Conservation (phyloP, 495 filamentous ascomycete genomes). For the Viridothelium virens region DNA sequence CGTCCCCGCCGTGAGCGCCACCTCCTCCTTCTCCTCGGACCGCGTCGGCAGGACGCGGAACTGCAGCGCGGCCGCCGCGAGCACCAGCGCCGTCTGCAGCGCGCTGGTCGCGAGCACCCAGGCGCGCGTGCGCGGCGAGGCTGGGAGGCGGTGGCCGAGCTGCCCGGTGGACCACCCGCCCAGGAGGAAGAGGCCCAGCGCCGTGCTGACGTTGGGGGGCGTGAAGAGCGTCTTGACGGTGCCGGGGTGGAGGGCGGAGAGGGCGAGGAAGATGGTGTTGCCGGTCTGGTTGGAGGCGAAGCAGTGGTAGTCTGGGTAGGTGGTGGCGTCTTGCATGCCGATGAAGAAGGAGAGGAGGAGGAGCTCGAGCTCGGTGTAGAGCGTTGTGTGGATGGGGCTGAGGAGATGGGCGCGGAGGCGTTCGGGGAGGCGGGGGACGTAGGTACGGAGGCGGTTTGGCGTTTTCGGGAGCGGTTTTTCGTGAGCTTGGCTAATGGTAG, state of each 20-base stretch:
- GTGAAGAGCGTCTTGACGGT: conserved; percentile 43
- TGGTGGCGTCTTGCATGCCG: conserved; percentile 51
- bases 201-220: conserved; percentile 46
- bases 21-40: too few species aligned
- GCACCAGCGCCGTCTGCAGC: conserved; percentile 48
- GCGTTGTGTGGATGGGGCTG: neutral
- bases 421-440: neutral
- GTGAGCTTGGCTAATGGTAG: too few species aligned
- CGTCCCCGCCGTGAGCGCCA: neutral
- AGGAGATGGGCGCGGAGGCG: neutral
- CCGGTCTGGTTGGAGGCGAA: conserved; percentile 62
- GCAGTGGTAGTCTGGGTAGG: conserved; percentile 55
- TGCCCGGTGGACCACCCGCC: conserved; percentile 50
- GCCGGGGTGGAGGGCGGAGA: conserved; percentile 39
- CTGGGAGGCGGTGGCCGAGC: conserved; percentile 45
- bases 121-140: conserved; percentile 33
- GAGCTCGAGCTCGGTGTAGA: conserved; percentile 29
- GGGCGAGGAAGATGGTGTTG: conserved; percentile 53
- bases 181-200: conserved; percentile 48
- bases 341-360: conserved; percentile 37
- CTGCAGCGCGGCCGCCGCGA: conserved; percentile 44
- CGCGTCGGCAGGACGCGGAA: conserved; percentile 23
- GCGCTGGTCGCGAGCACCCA: conserved; percentile 49
- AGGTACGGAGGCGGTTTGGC: too few species aligned
- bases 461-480: too few species aligned